Conservation (phyloP, 148 eudicot species). For the Rhododendron molle region DNA sequence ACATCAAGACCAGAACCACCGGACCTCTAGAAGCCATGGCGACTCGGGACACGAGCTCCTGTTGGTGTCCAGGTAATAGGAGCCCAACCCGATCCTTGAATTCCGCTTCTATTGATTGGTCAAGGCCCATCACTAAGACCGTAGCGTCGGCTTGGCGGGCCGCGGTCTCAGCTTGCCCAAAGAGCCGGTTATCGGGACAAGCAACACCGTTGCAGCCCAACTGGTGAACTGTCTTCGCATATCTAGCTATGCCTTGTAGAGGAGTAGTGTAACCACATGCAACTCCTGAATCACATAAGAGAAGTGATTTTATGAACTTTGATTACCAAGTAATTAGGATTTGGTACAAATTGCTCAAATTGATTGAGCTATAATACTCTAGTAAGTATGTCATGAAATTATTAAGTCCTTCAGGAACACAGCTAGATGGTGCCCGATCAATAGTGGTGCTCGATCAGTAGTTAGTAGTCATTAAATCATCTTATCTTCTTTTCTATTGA, state of each 20-base stretch:
- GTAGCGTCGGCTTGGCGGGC: slow-evolving; percentile 77
- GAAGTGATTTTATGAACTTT: background rate
- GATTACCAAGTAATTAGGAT: too few species aligned
- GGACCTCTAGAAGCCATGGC: slow-evolving; percentile 76
- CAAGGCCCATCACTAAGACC: slow-evolving; percentile 68
- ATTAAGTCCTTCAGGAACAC: too few species aligned
- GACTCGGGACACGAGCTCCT: slow-evolving; percentile 50
- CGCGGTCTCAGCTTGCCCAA: slow-evolving; percentile 56
- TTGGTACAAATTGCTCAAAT: too few species aligned
- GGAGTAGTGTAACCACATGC: slow-evolving; percentile 74
- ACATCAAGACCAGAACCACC: slow-evolving; percentile 59
- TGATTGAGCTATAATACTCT: too few species aligned
- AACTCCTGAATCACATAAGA: slow-evolving; percentile 30
- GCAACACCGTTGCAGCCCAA: slow-evolving; percentile 52
- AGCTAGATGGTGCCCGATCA: too few species aligned
- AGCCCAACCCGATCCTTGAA: slow-evolving; percentile 37
- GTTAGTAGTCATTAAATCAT: too few species aligned
- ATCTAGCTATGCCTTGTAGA: slow-evolving; percentile 64
- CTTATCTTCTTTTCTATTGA: too few species aligned
- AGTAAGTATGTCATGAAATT: too few species aligned
- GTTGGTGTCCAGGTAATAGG: slow-evolving; percentile 54
- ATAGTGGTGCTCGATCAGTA: too few species aligned
- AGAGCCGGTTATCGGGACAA: slow-evolving; percentile 37
- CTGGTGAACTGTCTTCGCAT: slow-evolving; percentile 51
- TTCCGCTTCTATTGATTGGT: slow-evolving; percentile 74